phyloP scores from a whole-genome alignment of 805 yeast genomes.

The Candida railenensis region DNA sequence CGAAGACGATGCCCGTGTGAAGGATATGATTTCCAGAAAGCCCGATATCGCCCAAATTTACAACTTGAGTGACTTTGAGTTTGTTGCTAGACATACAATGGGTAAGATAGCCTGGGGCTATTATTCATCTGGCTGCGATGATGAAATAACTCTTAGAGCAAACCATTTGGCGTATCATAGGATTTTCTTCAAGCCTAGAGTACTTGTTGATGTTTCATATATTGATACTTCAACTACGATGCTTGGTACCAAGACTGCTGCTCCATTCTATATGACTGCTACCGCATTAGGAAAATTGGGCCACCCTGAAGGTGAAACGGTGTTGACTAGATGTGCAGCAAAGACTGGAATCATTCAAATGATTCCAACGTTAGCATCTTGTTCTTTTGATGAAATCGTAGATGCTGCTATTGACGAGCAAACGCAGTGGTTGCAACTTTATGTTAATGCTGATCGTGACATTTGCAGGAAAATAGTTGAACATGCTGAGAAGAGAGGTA shows the following conservation, averaged over 20 bases:
- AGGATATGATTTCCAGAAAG: slow-evolving; percentile 33
- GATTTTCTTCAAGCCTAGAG: slow-evolving; percentile 80
- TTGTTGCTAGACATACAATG: slow-evolving; percentile 28
- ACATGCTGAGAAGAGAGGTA: slow-evolving; percentile 71
- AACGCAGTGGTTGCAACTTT: slow-evolving; percentile 85
- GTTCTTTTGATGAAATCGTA: slow-evolving; percentile 81
- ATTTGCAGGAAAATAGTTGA: slow-evolving; percentile 59
- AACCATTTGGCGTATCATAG: slow-evolving; percentile 89
- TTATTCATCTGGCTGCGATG: slow-evolving; percentile 89
- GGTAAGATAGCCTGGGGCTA: slow-evolving; percentile 77
- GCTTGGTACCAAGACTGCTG: slow-evolving; percentile 66
- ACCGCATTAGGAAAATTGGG: slow-evolving; percentile 92
- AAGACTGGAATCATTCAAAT: slow-evolving; percentile 72
- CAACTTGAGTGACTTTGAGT: slow-evolving; percentile 29
- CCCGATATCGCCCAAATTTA: slow-evolving; percentile 16
- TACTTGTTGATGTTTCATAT: slow-evolving; percentile 76
- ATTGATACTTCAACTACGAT: slow-evolving; percentile 71
- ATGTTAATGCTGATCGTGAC: slow-evolving; percentile 76
- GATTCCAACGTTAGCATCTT: slow-evolving; percentile 91
- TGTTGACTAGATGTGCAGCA: slow-evolving; percentile 80
- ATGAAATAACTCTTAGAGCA: slow-evolving; percentile 85
- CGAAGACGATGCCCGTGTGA: slow-evolving; percentile 24
- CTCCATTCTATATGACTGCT: slow-evolving; percentile 88
- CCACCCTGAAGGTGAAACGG: slow-evolving; percentile 89
- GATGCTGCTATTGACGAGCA: slow-evolving; percentile 67